A percentile compares a stretch with the other conserved stretches of the same genome.
Evolutionary conservation across 352 stramenopile genomes (phyloP).

Genomic region (Pythium coloratum): DNA sequence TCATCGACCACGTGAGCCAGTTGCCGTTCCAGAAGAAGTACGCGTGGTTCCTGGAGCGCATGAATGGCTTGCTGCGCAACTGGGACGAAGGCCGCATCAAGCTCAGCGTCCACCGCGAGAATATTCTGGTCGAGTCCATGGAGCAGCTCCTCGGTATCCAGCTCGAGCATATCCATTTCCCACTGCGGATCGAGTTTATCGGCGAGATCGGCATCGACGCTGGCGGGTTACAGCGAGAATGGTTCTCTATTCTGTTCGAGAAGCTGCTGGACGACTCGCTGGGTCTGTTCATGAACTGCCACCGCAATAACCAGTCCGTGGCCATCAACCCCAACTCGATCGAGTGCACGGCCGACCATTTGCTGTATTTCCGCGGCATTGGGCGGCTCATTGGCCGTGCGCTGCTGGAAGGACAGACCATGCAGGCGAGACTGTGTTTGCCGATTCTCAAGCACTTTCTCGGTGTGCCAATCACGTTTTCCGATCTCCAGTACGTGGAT

Average conservation of each 20-base stretch:
- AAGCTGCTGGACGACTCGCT: conserved; percentile 66
- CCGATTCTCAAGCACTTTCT: conserved; percentile 82
- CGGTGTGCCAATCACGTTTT: conserved; percentile 80
- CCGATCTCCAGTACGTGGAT: conserved; percentile 80
- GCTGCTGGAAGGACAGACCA: conserved; percentile 72
- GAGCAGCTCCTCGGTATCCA: conserved; percentile 79
- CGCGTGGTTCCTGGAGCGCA: conserved; percentile 81
- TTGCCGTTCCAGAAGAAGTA: conserved; percentile 81
- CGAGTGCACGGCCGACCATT: conserved; percentile 67
- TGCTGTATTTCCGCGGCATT: conserved; percentile 88
- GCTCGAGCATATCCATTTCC: conserved; percentile 72
- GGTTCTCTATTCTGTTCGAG: conserved; percentile 78
- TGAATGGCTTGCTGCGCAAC: conserved; percentile 56
- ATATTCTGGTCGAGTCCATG: conserved; percentile 80
- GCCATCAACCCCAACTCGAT: conserved; percentile 78
- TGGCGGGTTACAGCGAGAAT: conserved; percentile 75
- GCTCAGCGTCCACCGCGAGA: conserved; percentile 67
- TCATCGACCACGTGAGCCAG: conserved; percentile 65
- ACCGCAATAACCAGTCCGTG: conserved; percentile 67
- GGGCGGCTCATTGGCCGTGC: conserved; percentile 67
- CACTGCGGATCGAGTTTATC: conserved; percentile 86
- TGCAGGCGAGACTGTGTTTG: conserved; percentile 68
- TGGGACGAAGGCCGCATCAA: conserved; percentile 87
- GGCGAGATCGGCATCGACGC: conserved; percentile 77
- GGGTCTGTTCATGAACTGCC: conserved; percentile 76